These are phyloP conservation scores for Colletotrichum sp. DNA, from an alignment of 2,329 filamentous ascomycete species.

Conservation along the genomic window DNA sequence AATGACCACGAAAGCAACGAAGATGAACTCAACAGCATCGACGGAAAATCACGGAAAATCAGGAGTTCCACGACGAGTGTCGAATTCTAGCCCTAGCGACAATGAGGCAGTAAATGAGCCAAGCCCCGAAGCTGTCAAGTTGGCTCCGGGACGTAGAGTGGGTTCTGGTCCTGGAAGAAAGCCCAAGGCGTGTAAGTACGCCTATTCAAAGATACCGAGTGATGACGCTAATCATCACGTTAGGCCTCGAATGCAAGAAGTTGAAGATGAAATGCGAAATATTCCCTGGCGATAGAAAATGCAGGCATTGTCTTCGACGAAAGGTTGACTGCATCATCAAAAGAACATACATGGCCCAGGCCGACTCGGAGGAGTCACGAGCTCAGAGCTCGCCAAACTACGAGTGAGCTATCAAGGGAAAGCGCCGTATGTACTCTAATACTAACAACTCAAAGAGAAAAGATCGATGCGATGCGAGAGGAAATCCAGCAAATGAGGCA, in stretches of 20 bases:
- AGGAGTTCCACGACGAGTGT: fast-evolving
- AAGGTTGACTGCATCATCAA: not conserved
- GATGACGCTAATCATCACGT: fast-evolving
- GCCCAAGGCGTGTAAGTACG: not conserved
- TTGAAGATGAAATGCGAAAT: not conserved
- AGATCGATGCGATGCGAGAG: not conserved
- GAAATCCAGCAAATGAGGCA: not conserved
- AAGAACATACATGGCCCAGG: not conserved
- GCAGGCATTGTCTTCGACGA: not conserved
- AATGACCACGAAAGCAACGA: not conserved
- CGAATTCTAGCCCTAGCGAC: not conserved
- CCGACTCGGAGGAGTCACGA: not conserved
- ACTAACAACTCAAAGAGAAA: not conserved
- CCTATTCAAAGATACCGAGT: fast-evolving
- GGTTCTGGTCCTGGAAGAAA: not conserved
- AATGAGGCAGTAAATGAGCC: not conserved
- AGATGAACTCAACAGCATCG: not conserved
- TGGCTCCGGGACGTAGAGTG: not conserved
- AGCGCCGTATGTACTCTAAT: not conserved
- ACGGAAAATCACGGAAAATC: not conserved
- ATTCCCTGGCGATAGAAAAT: not conserved
- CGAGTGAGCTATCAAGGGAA: not conserved
- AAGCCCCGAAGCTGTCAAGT: not conserved
- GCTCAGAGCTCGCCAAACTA: not conserved
- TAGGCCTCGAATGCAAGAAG: not conserved